Conservation (phyloP, 2,329 filamentous ascomycete genomes). For the Aspergillus pseudotamarii region DNA sequence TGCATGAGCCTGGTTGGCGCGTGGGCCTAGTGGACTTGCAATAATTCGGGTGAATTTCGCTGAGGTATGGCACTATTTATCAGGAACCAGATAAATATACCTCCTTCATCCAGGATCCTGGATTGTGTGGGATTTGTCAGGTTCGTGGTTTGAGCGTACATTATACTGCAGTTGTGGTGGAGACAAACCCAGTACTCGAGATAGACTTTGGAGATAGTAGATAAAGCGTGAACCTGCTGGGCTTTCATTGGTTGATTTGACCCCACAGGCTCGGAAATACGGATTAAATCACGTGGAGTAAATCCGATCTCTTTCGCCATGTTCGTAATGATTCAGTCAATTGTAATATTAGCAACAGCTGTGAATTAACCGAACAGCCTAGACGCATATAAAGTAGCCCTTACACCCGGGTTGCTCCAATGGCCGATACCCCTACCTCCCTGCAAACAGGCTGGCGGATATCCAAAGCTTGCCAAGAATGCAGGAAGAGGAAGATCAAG, state of each 20-base stretch:
- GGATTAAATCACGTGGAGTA: constrained; percentile 2
- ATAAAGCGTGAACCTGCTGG: no score
- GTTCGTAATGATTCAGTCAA: background rate
- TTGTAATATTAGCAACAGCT: background rate
- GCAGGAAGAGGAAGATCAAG: constrained; percentile 45
- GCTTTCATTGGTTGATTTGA: background rate
- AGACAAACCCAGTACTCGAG: background rate
- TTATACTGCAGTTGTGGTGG: background rate
- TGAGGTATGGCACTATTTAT: background rate
- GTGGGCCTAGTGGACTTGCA: constrained; percentile 59
- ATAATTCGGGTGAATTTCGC: background rate
- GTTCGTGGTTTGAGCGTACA: background rate
- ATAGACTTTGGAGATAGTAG: background rate
- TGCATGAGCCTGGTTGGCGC: constrained; percentile 74
- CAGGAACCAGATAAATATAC: background rate
- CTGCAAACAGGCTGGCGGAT: constrained; percentile 35
- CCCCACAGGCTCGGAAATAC: background rate
- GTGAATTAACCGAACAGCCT: background rate
- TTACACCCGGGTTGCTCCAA: background rate
- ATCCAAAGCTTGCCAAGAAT: constrained; percentile 45
- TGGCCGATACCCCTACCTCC: background rate
- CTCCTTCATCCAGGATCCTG: background rate
- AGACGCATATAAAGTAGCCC: background rate
- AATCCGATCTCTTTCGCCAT: background rate
- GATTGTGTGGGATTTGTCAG: background rate